Percentiles rank a stretch among this genome's conserved stretches.
Conservation (phyloP, 306 rosid species). For the Rosa lucieae region DNA sequence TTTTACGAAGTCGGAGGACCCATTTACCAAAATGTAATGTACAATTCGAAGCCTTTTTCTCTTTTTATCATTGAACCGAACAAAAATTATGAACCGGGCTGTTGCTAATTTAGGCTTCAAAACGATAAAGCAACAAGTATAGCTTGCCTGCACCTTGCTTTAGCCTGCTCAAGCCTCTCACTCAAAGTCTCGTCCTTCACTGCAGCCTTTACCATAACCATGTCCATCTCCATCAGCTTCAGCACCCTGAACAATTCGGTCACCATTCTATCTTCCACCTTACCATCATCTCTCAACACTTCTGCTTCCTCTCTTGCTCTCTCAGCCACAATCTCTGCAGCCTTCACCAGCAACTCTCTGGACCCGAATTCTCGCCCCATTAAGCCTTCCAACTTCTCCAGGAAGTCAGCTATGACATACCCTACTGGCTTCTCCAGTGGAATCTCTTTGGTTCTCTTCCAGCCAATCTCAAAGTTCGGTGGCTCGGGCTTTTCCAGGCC, state of each 20-base stretch:
- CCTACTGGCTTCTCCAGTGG: conserved; percentile 74
- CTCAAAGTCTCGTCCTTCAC: conserved; percentile 76
- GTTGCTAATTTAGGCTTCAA: conserved; percentile 19
- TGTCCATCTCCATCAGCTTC: conserved; percentile 88
- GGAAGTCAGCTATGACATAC: conserved; percentile 69
- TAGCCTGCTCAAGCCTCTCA: conserved; percentile 78
- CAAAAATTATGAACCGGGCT: background rate
- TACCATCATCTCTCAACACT: conserved; percentile 67
- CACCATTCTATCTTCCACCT: conserved; percentile 90
- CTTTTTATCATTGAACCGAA: background rate
- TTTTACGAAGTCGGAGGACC: background rate
- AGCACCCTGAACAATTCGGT: conserved; percentile 77
- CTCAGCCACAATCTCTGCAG: conserved; percentile 84
- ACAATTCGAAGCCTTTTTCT: background rate
- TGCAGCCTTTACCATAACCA: conserved; percentile 86
- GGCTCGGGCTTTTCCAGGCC: conserved; percentile 59
- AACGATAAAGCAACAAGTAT: conserved; percentile 86
- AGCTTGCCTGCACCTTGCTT: conserved; percentile 97
- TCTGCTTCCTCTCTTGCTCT: conserved; percentile 91
- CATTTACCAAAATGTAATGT: background rate
- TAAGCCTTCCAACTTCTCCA: conserved; percentile 73
- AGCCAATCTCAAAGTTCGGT: conserved; percentile 78
- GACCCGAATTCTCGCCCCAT: conserved; percentile 85
- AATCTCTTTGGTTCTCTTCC: conserved; percentile 89
- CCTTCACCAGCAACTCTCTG: conserved; percentile 63